Evolutionary conservation across 345 rosid species (phyloP), one percentile per base, ranked within the genome.

Genomic region (Citrus medica): DNA sequence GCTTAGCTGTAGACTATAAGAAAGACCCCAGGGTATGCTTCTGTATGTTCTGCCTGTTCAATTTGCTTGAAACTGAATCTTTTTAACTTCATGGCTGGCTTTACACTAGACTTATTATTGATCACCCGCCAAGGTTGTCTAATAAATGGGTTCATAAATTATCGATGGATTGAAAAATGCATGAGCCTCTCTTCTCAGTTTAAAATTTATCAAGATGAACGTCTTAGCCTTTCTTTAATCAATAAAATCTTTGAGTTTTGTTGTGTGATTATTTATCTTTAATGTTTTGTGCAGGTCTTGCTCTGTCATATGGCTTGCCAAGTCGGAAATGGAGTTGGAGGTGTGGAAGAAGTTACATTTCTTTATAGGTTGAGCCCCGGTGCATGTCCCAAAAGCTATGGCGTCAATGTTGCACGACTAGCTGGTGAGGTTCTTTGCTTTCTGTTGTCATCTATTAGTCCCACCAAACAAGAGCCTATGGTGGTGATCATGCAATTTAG

Each of bases 371-470:
- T 96, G 84, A 92, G 87, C 12, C 75, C 84, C 66, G 98, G 98
- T 74, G 92, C 93, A 66, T 96, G 99, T 85, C 99, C 98, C 58
- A 96, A 94, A 85, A 96, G 99, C 86, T 92, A 94, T 73, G 98
- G 99, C 73, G 95, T 94, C 79, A 96, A 94, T 73, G 98, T 96
- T 82, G 99, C 99, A 69, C 90, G 98, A 78, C 84, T 96, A 82
- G 99, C 98, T 66, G 99, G 99, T 91, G 88, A 80, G 69, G 27
- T 79, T 58, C 61, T 65, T 63, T 42, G 53, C 32, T 51, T n/a
- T 78, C 7, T 51, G 24, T 33, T 66, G 51, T 64, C 46, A 7
- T 51, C 19, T 24, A 53, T 30, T 75, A 35, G 67, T 67, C 71
- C 17, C 73, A 33, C 51, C 27, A 53, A 60, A 42, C 8, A 65